phyloP scores from a whole-genome alignment of 2,329 filamentous ascomycete genomes.

The Sordariomycetes sp. region DNA sequence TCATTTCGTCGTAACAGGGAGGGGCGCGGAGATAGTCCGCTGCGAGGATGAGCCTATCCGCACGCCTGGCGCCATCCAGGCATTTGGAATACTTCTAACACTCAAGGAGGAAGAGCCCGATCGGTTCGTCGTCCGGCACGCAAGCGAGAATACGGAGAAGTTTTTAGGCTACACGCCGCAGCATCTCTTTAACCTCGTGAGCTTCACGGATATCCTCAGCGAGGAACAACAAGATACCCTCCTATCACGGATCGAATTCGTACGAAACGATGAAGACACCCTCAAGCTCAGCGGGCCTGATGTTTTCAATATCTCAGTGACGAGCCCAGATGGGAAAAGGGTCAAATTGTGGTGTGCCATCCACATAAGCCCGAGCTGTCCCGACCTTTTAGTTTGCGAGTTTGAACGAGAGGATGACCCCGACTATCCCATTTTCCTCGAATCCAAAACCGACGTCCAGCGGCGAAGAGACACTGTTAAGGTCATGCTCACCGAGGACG shows the following conservation, averaged over 20 bases:
- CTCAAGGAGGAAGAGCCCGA: conserved; percentile 58
- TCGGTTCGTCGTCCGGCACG: conserved; percentile 55
- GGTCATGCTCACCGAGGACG: conserved; percentile 59
- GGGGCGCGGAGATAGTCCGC: conserved; percentile 58
- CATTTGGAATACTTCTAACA: conserved; percentile 66
- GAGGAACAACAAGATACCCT: conserved; percentile 78
- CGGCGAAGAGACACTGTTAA: conserved; percentile 55
- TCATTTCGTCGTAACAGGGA: conserved; percentile 71
- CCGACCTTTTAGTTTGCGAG: conserved; percentile 69
- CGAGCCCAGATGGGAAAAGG: conserved; percentile 38
- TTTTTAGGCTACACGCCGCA: conserved; percentile 67
- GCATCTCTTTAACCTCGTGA: conserved; percentile 60
- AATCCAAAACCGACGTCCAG: background rate
- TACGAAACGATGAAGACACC: conserved; percentile 70
- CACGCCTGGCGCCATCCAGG: conserved; percentile 68
- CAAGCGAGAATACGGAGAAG: conserved; percentile 66
- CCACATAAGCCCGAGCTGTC: conserved; percentile 57
- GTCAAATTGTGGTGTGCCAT: conserved; percentile 80
- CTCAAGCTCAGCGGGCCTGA: conserved; percentile 66
- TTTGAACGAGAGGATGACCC: conserved; percentile 76
- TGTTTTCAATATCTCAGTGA: conserved; percentile 68
- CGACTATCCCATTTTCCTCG: conserved; percentile 52
- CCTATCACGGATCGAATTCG: conserved; percentile 78
- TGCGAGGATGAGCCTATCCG: conserved; percentile 91
- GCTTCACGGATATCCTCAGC: conserved; percentile 70